Base-by-base conservation (phyloP, 2,329 filamentous ascomycete genomes). In the Monilinia laxa region DNA sequence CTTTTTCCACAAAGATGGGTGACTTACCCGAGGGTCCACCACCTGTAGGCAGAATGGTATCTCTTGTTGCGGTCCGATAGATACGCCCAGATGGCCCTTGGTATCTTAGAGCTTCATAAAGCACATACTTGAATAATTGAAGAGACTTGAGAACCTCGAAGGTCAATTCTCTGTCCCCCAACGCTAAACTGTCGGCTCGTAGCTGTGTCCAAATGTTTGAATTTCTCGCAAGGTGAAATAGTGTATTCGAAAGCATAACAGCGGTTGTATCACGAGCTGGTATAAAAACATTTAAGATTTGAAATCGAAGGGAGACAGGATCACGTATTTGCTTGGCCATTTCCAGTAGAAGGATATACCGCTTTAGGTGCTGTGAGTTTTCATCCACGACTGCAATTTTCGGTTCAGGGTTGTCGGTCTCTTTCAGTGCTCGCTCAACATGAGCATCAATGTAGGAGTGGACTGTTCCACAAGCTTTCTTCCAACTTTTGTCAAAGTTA, bases 41-140 rank as follows among this genome's bases (percentile, higher is more conserved):
- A 20, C 76, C 76, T 6, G 49, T 14, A 1, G 76, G 76, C 4
- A 78, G 66, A 3, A 70, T 69, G 0, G 73, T 76, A 55, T 85
- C 82, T 53, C 75, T 75, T 16, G 78, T 74, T 2, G 83, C 82
- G 1, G 52, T 62, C 23, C 35, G 40, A 3, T 38, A 64, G 28
- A 55, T 51, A 20, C 31, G 54, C 5, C 53, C 38, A 31, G 47
- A 58, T 7, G 54, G 66, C 3, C 66, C 47, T 47, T 47, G 53
- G 4, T 45, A 31, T 16, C 60, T 55, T 6, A 59, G 35, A 10
- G 66, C 55, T 47, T 64, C 60, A 12, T 42, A 55, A 20, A 60
- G 12, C 20, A 67, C 35, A 35, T 64, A 25, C 9, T 54, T 28
- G 25, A 64, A 65, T 20, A 47, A n/a, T 11, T 23, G 20, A 20